Base-by-base conservation (phyloP, 768 basidiomycete genomes). In the Trametes meyenii region DNA sequence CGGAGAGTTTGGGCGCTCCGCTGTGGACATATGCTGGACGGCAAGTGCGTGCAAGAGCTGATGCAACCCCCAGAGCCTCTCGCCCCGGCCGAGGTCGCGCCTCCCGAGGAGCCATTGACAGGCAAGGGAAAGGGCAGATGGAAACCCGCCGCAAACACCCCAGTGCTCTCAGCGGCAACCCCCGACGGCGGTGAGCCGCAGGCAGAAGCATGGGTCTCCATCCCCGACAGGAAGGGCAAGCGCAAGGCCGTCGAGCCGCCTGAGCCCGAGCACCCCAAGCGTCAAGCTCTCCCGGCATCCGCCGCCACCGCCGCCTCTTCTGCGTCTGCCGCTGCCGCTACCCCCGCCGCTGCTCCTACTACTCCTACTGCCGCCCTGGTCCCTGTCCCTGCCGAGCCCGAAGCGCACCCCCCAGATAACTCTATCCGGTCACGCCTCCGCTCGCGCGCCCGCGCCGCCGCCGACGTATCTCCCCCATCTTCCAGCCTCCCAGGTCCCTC, bases 21-120 rank as follows among this genome's bases (percentile, higher is more conserved):
- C 42, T 93, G 90, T 54, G 90, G 90, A 0, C 91, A 93, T 69
- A 72, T 93, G 66, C 78, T 92, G 0, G 90, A 92, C 64, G 91
- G 89, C 50, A 89, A 87, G 71, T 93, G 90, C 65, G 73, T 88
- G 1, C 80, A 80, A 61, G 77, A 80, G 64, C 65, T 92, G 50
- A 85, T 86, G 70, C 72, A 76, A 38, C 88, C 84, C 2, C 50
- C 51, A 14, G 59, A 23, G 13, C n/a, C 49, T 0, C 19, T 57
- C 2, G 26, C 33, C 16, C 14, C 43, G 17, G 54, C 23, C 23
- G 48, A 59, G 29, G 42, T 33, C 29, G 29, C 29, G 29, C 55
- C 55, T 8, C n/a, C 54, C 10, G 52, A 23, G 19, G 55, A 61
- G 43, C 19, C 33, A 16, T 14, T 21, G 5, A 39, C 46, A 11